Evolutionary conservation across 2,329 filamentous ascomycete species (phyloP), one percentile per base, ranked within the genome.

Genomic region (Tolypocladium capitatum): DNA sequence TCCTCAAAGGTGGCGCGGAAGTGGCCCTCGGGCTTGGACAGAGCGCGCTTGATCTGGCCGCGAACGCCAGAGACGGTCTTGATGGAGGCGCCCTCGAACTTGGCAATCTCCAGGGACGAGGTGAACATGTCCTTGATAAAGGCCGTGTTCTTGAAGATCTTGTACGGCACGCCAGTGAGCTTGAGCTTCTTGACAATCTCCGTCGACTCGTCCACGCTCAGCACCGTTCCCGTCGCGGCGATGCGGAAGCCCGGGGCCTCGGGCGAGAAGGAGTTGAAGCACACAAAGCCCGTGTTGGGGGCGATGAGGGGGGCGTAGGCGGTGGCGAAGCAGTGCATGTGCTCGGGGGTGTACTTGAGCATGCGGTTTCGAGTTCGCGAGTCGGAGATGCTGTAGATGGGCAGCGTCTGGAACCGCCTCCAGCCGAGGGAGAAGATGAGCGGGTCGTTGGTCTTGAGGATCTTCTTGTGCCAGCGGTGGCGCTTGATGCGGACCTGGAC

Each of bases 101-200:
- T 98, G 59, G 92, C 91, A 54, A 98, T 92, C 64, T 98, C 92
- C 38, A 98, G 81, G 0, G 88, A 76, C 1, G 84, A 83, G 62
- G 80, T 89, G 75, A 98, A 98, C 92, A 98, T 98, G 69, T 94
- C 88, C 66, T 92, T 94, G 70, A 98, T 89, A 64, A 98, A 98
- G 35, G 92, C 90, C 0, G 92, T 98, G 71, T 98, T 98, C 69
- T 95, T 95, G 80, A 94, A 97, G 67, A 97, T 94, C 71, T 97
- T 97, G 76, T 92, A 94, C 1, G 92, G 90, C 43, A 80, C 76
- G 51, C 92, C 92, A 0, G 89, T 96, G 44, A 98, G 78, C 68
- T 98, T 98, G 61, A 98, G 82, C 74, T 98, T 98, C 78, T 98
- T 98, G 66, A 98, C 92, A 55, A 98, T 97, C 64, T 98, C 92